phyloP scores from a whole-genome alignment of 495 filamentous ascomycete genomes.

The Delitschia confertaspora region DNA sequence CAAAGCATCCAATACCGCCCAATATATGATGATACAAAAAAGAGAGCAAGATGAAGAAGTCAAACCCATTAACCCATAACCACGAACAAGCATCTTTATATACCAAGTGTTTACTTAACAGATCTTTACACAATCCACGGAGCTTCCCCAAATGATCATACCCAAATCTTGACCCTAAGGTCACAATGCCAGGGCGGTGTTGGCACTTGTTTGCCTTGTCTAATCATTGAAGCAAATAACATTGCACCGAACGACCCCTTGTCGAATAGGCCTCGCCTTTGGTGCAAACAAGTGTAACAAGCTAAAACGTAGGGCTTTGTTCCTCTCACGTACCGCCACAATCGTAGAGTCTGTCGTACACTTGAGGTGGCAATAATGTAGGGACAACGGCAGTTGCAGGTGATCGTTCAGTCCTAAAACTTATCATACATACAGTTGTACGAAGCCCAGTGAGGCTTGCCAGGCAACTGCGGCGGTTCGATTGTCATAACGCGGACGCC shows the following conservation, averaged over 20 bases:
- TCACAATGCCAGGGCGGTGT: not conserved
- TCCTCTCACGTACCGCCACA: not conserved
- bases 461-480: not conserved
- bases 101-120: not conserved
- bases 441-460: conserved; percentile 5
- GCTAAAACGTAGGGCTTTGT: no score
- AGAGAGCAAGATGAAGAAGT: no score
- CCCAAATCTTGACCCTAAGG: not conserved
- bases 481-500: not conserved
- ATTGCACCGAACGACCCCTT: not conserved
- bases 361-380: not conserved
- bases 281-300: not conserved
- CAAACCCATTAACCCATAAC: no score
- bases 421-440: conserved; percentile 2
- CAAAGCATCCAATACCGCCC: no score
- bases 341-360: not conserved
- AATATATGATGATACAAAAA: no score
- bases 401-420: no score
- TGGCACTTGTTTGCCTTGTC: not conserved
- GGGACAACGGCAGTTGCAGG: no score
- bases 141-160: not conserved
- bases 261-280: not conserved
- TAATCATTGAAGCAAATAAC: conserved; percentile 3
- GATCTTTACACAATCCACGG: not conserved
- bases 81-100: no score